Base-by-base conservation (phyloP, 306 rosid species). In the Pterocarpus macrocarpus region DNA sequence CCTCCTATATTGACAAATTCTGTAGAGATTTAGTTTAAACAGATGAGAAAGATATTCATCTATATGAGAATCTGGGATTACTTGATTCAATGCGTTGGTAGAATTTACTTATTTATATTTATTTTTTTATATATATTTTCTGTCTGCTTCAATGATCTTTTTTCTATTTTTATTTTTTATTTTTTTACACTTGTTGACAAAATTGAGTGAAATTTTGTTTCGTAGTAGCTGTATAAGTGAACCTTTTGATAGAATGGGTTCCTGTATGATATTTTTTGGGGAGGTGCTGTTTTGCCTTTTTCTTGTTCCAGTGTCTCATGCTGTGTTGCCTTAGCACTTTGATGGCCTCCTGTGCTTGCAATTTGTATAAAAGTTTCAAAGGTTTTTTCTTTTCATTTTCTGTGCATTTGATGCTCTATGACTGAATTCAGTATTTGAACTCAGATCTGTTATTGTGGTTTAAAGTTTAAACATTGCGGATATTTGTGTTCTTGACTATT, bases 401-500 rank as follows among this genome's bases (percentile, higher is more conserved):
- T 49, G 36, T 55, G 68, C 61, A 5, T 75, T 47, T 5, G 52
- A 41, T 76, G 34, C 56, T 63, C 44, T 64, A 4, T 71, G 66
- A 62, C 22, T 55, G 49, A 56, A 30, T 57, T 64, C 52, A 28
- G 39, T 50, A 35, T 69, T 61, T 82, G 52, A 62, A 65, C 43
- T 71, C 65, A 75, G 9, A 74, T 70, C 33, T 30, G 47, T 69
- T 52, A 2, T 13, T 72, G 39, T 69, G 35, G 71, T 81, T 78
- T 68, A 28, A 70, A 39, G 71, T 81, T 78, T 68, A 28, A 70
- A 39, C 59, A 62, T 53, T 80, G 72, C 72, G 70, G 41, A 36
- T 80, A 45, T 82, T 82, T 86, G 95, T 86, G 41, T 69, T 82
- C 98, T 90, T 93, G 90, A 95, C 92, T 80, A 72, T 89, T 82